Evolutionary conservation across 2,329 filamentous ascomycete genomes (phyloP), one percentile per base, ranked within the genome.

Genomic region (Pseudogymnoascus sp.): DNA sequence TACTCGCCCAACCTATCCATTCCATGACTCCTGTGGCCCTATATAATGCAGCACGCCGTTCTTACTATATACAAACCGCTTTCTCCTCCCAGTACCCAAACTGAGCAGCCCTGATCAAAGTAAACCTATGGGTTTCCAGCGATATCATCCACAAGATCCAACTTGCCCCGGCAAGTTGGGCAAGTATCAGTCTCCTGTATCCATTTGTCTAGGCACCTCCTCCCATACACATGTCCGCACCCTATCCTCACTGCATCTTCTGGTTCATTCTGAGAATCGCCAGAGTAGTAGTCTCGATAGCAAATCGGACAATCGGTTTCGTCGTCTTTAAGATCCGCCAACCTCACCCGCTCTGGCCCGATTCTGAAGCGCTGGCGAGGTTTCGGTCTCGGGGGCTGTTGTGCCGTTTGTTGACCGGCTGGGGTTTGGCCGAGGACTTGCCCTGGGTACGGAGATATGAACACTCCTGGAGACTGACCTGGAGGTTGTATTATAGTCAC

Each of bases 121-220:
- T 7, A 33, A 33, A 33, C 9, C 15, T 55, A 21, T 55, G 29
- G 29, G 17, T 33, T 55, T 5, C 48, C 29, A 21, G 48, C 29
- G 7, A 55, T 29, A 55, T 33, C 48, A 55, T 55, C 29, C 10
- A 55, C 48, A 21, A 55, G 48, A 21, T 55, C 48, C 48, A 59
- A 6, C 35, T 59, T 41, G 1, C 27, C 38, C 12, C 58, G 21
- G 13, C 58, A 59, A 59, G 38, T 41, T 31, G 58, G 58, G 38
- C 58, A 59, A 17, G 58, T 59, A 59, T 39, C 38, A 17, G 21
- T 59, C 17, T 59, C 35, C 58, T 59, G 58, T n/a, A 41, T 41
- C 58, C 58, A 59, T 39, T 59, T 41, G 25, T 59, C 58, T 12
- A 59, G 38, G 12, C 58, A 59, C 12, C 38, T 59, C 58, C 38